phyloP scores from a whole-genome alignment of 371 early-diverging fungal species.

The Rhizopus microsporus region DNA sequence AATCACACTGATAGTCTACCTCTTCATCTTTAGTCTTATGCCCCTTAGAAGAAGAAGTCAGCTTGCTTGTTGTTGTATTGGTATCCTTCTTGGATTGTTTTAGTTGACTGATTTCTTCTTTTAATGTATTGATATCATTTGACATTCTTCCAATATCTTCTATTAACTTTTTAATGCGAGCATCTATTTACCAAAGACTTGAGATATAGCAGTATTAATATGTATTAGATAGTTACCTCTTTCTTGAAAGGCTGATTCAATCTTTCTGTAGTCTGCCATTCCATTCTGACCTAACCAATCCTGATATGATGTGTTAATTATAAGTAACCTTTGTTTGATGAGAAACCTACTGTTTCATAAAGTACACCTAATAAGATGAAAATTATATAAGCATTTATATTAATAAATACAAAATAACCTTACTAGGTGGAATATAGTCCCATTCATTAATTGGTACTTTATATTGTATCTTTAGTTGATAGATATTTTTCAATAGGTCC shows the following conservation, averaged over 20 bases:
- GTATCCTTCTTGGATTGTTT: constrained; percentile 33
- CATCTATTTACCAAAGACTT: constrained; percentile 30
- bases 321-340: background rate
- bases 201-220: background rate
- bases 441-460: constrained; percentile 82
- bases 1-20: background rate
- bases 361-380: constrained; percentile 64
- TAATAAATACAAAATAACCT: constrained; percentile 17
- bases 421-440: constrained; percentile 87
- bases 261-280: constrained; percentile 56
- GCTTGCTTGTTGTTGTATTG: constrained; percentile 4
- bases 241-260: constrained; percentile 61
- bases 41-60: background rate
- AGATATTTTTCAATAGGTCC: constrained; percentile 82
- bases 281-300: constrained; percentile 55
- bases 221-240: constrained; percentile 39
- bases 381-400: background rate
- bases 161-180: constrained; percentile 53
- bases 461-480: constrained; percentile 73
- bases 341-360: constrained; percentile 60
- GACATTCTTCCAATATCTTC: constrained; percentile 54
- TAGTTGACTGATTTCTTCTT: constrained; percentile 58
- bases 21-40: constrained; percentile 1
- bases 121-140: constrained; percentile 51
- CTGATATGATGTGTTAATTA: constrained; percentile 18